Evolutionary conservation across 176 grass and related monocot genomes (phyloP), one percentile per base, ranked within the genome.

Genomic region (Zoysia japonica): DNA sequence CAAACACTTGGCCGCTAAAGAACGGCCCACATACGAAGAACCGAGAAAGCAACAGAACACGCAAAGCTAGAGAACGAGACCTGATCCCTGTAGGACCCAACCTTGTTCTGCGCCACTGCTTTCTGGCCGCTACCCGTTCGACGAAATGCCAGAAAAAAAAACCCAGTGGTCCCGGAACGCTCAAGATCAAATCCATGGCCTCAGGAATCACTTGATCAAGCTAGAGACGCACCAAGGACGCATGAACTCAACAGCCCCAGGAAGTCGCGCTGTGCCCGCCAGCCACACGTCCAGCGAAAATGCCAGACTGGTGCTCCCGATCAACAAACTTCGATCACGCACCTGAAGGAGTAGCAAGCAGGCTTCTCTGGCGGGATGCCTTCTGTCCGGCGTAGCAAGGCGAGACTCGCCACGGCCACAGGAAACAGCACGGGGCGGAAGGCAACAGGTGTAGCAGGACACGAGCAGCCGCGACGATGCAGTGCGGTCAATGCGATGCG

Each of bases 401-500:
- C 28, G 28, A 28, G 17, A 15, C 49, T 48, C 73, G 49, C 56
- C 80, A 63, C 53, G 47, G 47, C 13, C 71, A 43, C 77, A 49
- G 8, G 4, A 10, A 1, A 65, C 61, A 5, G 37, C 5, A 50
- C 61, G 2, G 46, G 35, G 7, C 14, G 17, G 62, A 39, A 50
- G 2, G 8, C 28, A 28, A 28, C 28, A 28, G 28, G 28, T 28
- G 28, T 41, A 42, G 35, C 61, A 15, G 68, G 43, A 15, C 11
- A 20, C 36, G 54, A 46, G 65, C 54, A 41, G 85, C 61, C 39
- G 20, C 66, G 57, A 5, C 28, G 15, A 42, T 35, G 48, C 54
- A 20, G 69, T 14, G 36, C 1, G 77, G 65, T 85, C 82, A 85
- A 81, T 76, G 87, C 65, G 65, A 42, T 9, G 70, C 48, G 52